phyloP scores from a whole-genome alignment of 2,329 filamentous ascomycete species.

The Phoma sp. region DNA sequence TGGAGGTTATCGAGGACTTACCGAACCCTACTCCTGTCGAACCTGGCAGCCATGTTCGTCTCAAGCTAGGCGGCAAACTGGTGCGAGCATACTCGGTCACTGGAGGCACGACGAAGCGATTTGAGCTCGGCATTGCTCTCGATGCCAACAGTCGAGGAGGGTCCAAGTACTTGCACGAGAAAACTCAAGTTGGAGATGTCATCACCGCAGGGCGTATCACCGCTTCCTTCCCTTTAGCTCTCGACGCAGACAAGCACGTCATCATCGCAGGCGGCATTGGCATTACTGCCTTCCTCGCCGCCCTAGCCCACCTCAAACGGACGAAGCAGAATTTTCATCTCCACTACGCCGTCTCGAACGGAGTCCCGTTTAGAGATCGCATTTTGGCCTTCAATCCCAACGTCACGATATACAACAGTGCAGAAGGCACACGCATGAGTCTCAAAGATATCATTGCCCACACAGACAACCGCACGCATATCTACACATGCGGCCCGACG shows the following conservation, averaged over 20 bases:
- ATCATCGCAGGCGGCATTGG: conserved; percentile 72
- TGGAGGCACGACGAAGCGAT: conserved; percentile 56
- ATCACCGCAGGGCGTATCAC: conserved; percentile 62
- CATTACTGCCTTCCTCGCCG: conserved; percentile 68
- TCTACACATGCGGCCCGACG: conserved; percentile 68
- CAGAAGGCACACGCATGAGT: conserved; percentile 61
- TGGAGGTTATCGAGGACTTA: conserved; percentile 56
- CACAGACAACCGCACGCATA: conserved; percentile 62
- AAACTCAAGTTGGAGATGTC: conserved; percentile 56
- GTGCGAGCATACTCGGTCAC: conserved; percentile 69
- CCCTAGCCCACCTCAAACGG: conserved; percentile 51
- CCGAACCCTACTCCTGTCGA: conserved; percentile 43
- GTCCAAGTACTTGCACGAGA: conserved; percentile 65
- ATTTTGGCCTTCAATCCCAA: conserved; percentile 54
- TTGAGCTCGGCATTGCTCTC: conserved; percentile 67
- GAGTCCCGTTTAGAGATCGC: conserved; percentile 63
- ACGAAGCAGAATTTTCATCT: conserved; percentile 56
- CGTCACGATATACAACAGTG: conserved; percentile 62
- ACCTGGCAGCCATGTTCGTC: conserved; percentile 62
- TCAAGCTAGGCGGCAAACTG: conserved; percentile 65
- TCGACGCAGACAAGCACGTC: conserved; percentile 64
- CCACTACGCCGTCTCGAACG: conserved; percentile 65
- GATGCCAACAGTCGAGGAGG: conserved; percentile 66
- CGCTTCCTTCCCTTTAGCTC: conserved; percentile 55
- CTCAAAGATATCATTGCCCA: conserved; percentile 56